Base-by-base conservation (phyloP, 441 rosid genomes). In the Erysimum pusillum region DNA sequence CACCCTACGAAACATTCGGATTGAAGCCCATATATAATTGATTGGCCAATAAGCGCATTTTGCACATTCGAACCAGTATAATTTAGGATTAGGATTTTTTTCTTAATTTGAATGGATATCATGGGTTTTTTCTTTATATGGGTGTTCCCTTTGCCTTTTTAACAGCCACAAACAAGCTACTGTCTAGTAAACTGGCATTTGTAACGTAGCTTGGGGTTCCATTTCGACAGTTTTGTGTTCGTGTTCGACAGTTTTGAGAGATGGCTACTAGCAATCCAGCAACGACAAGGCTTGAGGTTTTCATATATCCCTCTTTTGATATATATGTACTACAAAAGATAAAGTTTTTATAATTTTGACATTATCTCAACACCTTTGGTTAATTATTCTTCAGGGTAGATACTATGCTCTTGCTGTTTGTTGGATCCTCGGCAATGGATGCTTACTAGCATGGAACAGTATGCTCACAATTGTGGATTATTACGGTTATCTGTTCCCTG, bases 351-450 rank as follows among this genome's bases (percentile, higher is more conserved):
- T 42, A 5, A 2, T 28, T 3, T 28, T 14, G 54, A 44, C n/a
- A 44, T 25, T 44, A 7, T 28, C 34, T 63, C 38, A 28, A 15
- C 14, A 42, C 25, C 20, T 48, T 46, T 28, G 31, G 2, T 18
- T 31, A 10, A 53, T 17, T 68, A 42, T 42, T 69, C 17, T 35
- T 1, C 83, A 87, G 90, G 97, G 94, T 48, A 86, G 81, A 73
- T 39, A 28, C 52, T 74, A 75, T 58, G 94, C 90, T 39, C 61
- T 76, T 15, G 44, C 78, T 0, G 77, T 91, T 54, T 86, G 94
- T 75, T 87, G 91, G 90, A 14, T 91, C 75, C 88, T 91, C 20
- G 97, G 97, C 17, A 45, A 86, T 18, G 97, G 97, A 12, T 83
- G 89, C 9, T 86, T 89, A 14, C 58, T 88, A 8, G 63, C 94